These are phyloP conservation scores for Dictyophora rubrovolvata DNA, from an alignment of 768 basidiomycete species.

Conservation along the genomic window DNA sequence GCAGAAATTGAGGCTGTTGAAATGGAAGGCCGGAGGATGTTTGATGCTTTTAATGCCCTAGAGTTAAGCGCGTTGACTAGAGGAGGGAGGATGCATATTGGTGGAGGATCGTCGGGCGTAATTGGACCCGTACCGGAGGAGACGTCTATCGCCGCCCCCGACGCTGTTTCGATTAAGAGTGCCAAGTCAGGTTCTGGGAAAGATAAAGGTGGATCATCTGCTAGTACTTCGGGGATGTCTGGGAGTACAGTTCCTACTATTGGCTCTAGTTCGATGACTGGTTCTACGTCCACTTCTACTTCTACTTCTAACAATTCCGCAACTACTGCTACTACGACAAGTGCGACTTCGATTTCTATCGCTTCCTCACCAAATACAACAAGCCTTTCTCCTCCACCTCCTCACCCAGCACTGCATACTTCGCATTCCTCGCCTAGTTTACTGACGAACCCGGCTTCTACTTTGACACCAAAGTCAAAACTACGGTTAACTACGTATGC, in stretches of 20 bases:
- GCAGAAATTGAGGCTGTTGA: conserved; percentile 60
- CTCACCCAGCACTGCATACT: background rate
- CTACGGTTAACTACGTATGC: background rate
- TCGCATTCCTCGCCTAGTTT: conserved; percentile 5
- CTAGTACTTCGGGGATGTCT: background rate
- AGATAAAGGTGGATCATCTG: background rate
- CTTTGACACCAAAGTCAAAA: background rate
- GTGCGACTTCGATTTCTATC: background rate
- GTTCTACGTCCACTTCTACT: background rate
- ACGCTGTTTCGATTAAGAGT: background rate
- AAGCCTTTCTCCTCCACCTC: background rate
- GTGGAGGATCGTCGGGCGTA: conserved; percentile 42
- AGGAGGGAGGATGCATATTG: conserved; percentile 26
- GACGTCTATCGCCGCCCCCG: background rate
- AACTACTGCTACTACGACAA: background rate
- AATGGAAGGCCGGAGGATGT: conserved; percentile 55
- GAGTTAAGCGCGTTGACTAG: conserved; percentile 58
- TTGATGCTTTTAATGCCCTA: conserved; percentile 74
- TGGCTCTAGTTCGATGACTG: background rate
- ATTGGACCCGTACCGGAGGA: conserved; percentile 27
- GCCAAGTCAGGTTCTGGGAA: background rate
- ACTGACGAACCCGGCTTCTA: background rate
- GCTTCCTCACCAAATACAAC: background rate
- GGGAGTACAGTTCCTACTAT: background rate
- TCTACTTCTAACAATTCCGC: background rate